Conservation (phyloP, 2,329 filamentous ascomycete genomes). For the Monosporascus sp. region DNA sequence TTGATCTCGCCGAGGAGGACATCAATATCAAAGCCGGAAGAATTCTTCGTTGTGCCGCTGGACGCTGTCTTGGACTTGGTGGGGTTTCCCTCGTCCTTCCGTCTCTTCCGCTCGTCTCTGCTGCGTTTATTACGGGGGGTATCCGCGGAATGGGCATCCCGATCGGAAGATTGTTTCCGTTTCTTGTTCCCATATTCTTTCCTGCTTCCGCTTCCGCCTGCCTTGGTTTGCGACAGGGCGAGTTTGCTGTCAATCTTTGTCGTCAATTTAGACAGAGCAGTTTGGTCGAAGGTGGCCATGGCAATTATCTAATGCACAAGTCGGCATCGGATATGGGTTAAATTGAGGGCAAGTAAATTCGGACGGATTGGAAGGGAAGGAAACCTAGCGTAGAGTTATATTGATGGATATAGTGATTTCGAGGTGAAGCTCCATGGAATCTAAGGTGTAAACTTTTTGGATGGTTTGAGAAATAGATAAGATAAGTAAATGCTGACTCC, state of each 20-base stretch:
- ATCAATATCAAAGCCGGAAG: neutral
- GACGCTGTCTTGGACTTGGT: constrained; percentile 6
- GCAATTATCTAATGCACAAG: neutral
- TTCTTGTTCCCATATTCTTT: constrained; percentile 33
- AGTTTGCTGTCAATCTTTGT: constrained; percentile 52
- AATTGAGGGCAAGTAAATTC: no score
- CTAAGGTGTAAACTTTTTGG: neutral
- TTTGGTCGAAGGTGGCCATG: constrained; percentile 41
- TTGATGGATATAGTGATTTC: no score
- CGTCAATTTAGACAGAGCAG: constrained; percentile 47
- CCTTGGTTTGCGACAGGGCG: constrained; percentile 27
- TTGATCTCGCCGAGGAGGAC: constrained; percentile 57
- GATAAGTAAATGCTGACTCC: neutral
- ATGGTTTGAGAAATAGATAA: neutral
- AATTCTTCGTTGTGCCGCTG: constrained; percentile 19
- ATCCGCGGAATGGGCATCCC: constrained; percentile 16
- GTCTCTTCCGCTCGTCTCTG: constrained; percentile 7
- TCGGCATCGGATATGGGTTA: no score
- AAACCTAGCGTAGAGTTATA: no score
- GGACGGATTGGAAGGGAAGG: no score
- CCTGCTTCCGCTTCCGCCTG: constrained; percentile 11
- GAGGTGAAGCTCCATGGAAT: no score
- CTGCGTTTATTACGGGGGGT: constrained; percentile 20
- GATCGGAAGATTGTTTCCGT: constrained; percentile 32
- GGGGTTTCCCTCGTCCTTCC: constrained; percentile 15